Evolutionary conservation across 106 monocot genomes (phyloP), one percentile per base, ranked within the genome.

Genomic region (Amphibolis antarctica): DNA sequence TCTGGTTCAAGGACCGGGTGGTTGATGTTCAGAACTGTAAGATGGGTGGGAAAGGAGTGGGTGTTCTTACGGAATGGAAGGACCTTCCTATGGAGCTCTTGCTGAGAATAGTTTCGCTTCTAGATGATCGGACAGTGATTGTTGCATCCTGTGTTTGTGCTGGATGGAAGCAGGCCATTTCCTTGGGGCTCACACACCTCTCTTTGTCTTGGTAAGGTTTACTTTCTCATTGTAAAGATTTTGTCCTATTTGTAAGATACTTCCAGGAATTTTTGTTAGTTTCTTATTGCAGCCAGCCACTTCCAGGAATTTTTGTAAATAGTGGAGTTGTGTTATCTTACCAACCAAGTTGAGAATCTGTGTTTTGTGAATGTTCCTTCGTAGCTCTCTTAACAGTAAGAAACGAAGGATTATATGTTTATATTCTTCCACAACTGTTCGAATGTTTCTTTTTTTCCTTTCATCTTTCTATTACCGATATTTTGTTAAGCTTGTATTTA

Each of bases 71-170:
- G 0, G 85, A 82, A 12, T 93, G 92, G 92, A 93, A 93, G 60
- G 88, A 93, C 66, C 88, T 93, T 54, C 92, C 92, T 10, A 82
- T 88, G 88, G 92, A 93, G 71, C 88, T 93, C 12, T 50, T 93
- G n/a, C n/a, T 93, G 76, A 67, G 83, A 15, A 83, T 93, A 48
- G 36, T 85, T 15, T 76, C 80, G 2, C 68, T 82, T 5, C 69
- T 68, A n/a, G 85, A 85, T 44, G 92, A 85, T 63, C 64, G 77
- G 42, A 85, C 71, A 24, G 63, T 73, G 6, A 81, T 93, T 7
- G 66, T 81, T 9, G 92, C 76, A 20, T 83, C 88, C 24, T 88
- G 82, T 59, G 92, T 93, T 6, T 93, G 92, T 64, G 85, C 88
- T 30, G 85, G 88, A 1, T 93, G 92, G 92, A 85, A 83, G 68